Conservation (phyloP, 208 protist genomes). For the Wallacemonas sp. region DNA sequence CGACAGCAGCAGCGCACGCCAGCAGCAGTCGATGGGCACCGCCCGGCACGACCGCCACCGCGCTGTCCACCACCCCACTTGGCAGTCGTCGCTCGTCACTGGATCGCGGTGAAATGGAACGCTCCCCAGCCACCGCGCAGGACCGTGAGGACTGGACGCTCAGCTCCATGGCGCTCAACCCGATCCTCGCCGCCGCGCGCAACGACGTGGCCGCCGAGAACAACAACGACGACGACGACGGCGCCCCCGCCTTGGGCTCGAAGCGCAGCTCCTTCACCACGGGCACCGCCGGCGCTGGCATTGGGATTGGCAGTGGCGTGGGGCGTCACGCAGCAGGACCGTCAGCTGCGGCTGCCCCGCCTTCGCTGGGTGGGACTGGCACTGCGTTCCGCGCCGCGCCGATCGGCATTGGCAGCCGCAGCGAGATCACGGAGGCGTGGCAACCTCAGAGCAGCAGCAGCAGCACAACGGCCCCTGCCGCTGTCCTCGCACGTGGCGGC, state of each 20-base stretch:
- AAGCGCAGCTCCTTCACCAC: not conserved
- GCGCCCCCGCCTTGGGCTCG: not conserved
- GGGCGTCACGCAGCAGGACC: too few species aligned
- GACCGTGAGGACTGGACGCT: constrained; percentile 2
- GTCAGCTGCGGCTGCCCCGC: not conserved
- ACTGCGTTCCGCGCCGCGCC: not conserved
- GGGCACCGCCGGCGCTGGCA: too few species aligned
- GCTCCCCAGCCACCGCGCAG: not conserved
- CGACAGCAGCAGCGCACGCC: not conserved
- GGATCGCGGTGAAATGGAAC: not conserved
- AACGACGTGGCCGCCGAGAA: not conserved
- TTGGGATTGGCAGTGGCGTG: too few species aligned
- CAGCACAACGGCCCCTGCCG: too few species aligned
- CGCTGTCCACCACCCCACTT: not conserved
- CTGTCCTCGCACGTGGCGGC: not conserved
- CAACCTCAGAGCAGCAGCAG: not conserved
- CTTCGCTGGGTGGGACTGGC: not conserved
- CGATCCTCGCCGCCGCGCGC: constrained; percentile 4
- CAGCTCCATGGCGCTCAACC: constrained; percentile 6
- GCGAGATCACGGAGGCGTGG: constrained; percentile 16
- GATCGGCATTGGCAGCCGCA: not conserved
- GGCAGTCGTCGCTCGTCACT: not conserved
- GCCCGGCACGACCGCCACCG: not conserved
- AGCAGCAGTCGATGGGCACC: constrained; percentile 12
- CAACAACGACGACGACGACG: too few species aligned